Evolutionary conservation across 2,329 filamentous ascomycete genomes (phyloP).

Genomic region (Colletotrichum tabaci): DNA sequence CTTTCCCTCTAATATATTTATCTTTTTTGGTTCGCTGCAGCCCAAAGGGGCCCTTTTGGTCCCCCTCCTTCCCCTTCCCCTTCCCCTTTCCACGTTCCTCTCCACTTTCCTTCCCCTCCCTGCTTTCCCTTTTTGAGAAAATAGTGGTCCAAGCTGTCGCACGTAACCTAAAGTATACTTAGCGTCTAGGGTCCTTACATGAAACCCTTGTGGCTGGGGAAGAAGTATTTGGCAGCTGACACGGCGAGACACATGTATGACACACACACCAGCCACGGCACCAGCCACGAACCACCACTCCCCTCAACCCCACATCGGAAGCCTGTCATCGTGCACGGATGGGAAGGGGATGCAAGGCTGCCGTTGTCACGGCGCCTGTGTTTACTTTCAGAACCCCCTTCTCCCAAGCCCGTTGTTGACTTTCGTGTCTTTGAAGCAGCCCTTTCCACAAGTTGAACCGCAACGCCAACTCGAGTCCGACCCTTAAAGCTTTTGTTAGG

Average conservation of each 20-base stretch:
- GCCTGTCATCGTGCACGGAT: slow-evolving; percentile 16
- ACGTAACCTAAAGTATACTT: slow-evolving; percentile 36
- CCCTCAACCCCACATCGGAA: slow-evolving; percentile 14
- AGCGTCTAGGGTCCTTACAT: slow-evolving; percentile 39
- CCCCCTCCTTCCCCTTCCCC: slow-evolving; percentile 23
- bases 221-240: slow-evolving; percentile 8
- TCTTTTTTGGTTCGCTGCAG: slow-evolving; percentile 12
- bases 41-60: slow-evolving; percentile 14
- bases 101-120: slow-evolving; percentile 24
- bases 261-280: slow-evolving; percentile 43
- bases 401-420: slow-evolving; percentile 16
- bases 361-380: slow-evolving; percentile 46
- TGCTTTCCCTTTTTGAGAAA: slow-evolving; percentile 36
- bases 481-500: not conserved
- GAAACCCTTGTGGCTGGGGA: slow-evolving; percentile 37
- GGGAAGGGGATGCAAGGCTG: slow-evolving; percentile 44
- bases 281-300: not conserved
- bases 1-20: not conserved
- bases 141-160: slow-evolving; percentile 34
- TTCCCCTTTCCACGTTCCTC: slow-evolving; percentile 41
- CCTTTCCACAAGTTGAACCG: slow-evolving; percentile 15
- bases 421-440: slow-evolving; percentile 16
- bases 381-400: slow-evolving; percentile 32
- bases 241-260: slow-evolving; percentile 15
- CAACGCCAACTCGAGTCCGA: slow-evolving; percentile 13